Conservation (phyloP, 345 rosid species). For the Excoecaria cochinchinensis region DNA sequence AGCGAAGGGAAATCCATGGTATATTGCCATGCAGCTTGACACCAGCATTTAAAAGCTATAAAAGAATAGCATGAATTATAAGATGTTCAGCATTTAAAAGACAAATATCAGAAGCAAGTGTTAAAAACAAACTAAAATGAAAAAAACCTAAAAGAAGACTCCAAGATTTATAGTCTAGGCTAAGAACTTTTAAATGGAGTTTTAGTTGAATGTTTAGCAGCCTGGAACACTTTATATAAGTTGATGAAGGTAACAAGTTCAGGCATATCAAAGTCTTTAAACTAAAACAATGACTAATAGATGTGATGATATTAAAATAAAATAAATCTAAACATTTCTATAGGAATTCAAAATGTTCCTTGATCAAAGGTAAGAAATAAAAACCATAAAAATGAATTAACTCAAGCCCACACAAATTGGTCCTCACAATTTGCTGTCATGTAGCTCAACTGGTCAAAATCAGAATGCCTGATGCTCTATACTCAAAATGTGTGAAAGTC, state of each 20-base stretch:
- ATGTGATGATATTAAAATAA: background rate
- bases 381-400: background rate
- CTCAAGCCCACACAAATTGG: background rate
- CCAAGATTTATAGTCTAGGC: background rate
- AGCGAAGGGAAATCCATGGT: constrained; percentile 56
- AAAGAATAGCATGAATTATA: constrained; percentile 26
- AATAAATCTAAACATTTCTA: background rate
- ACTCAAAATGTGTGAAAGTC: constrained; percentile 6
- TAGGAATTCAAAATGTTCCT: background rate
- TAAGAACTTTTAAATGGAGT: background rate
- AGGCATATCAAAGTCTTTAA: background rate
- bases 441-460: background rate
- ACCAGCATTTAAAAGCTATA: constrained; percentile 96
- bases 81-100: constrained; percentile 18
- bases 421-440: background rate
- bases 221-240: background rate
- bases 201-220: background rate
- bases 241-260: background rate
- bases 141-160: background rate
- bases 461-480: background rate
- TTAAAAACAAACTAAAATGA: background rate
- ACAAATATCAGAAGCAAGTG: constrained; percentile 1
- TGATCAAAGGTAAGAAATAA: background rate
- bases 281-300: background rate
- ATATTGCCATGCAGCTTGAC: constrained; percentile 84